Evolutionary conservation across 148 eudicot genomes (phyloP), one percentile per base, ranked within the genome.

Genomic region (Dianthus caryophyllus): DNA sequence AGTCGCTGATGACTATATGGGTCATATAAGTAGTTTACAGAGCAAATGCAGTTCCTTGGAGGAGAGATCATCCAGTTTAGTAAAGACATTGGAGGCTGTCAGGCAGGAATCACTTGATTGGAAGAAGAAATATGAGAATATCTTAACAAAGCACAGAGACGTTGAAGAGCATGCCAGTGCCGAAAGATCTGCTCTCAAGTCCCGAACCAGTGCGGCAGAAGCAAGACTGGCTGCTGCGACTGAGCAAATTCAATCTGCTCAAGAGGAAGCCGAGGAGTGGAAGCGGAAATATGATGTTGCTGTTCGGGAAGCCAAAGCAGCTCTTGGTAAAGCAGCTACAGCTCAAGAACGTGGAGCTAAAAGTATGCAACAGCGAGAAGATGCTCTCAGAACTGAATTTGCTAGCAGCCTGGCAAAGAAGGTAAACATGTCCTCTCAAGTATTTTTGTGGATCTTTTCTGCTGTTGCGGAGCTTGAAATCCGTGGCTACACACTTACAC

Each of bases 261-360:
- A 84, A 72, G 97, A 90, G 70, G 99, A 94, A 81, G 96, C 97
- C 1, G 84, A 78, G 61, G 97, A 94, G 75, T 94, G 99, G 99
- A 90, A 86, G 71, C 82, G 97, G 9, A 90, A 88, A 68, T 90
- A 82, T 61, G 93, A 85, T 61, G 72, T 88, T 74, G 99, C 97
- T 54, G 89, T 87, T 41, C 82, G 83, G 74, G 99, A 94, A 82
- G 84, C 93, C 25, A 94, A 90, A 77, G 71, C 80, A 73, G 99
- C 99, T 18, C 88, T 94, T 38, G 90, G 85, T 75, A 90, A 94
- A 69, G 99, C 97, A 61, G 93, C 97, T 43, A 79, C 71, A 50
- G 84, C 85, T 27, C 99, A 90, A 76, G 97, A 94, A 58, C 88
- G 99, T 26, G 51, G 90, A 26, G 85, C 75, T 74, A 80, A 86